Percentiles rank a stretch among this genome's conserved stretches.
These are phyloP conservation scores for Tympanopsis confertula DNA, from an alignment of 2,329 filamentous ascomycete genomes.

Conservation along the genomic window DNA sequence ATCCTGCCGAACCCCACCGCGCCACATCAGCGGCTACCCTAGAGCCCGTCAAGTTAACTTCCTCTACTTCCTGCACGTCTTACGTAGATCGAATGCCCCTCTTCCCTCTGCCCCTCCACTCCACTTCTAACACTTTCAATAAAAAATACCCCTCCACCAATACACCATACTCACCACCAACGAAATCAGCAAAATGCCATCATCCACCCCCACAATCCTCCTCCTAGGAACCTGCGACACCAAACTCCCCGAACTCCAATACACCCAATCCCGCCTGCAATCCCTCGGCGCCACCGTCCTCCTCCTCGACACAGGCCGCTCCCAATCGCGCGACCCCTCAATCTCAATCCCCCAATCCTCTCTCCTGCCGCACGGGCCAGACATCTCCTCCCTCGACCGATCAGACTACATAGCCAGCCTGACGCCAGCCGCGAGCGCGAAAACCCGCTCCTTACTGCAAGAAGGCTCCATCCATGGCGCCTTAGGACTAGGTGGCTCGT, in stretches of 20 bases:
- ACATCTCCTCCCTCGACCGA: conserved; percentile 23
- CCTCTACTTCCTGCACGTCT: no score
- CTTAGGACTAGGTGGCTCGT: conserved; percentile 38
- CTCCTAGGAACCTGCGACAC: conserved; percentile 48
- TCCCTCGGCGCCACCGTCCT: conserved; percentile 16
- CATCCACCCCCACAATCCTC: conserved; percentile 30
- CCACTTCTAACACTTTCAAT: no score
- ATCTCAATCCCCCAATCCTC: conserved; percentile 28
- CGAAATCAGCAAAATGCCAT: no score
- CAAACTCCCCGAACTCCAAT: conserved; percentile 41
- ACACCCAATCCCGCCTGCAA: conserved; percentile 30
- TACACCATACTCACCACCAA: no score
- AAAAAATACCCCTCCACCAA: no score
- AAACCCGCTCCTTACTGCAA: conserved; percentile 20
- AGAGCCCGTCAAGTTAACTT: no score
- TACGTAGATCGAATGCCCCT: no score
- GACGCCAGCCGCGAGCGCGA: conserved; percentile 23
- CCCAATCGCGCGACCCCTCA: conserved; percentile 15
- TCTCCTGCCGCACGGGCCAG: conserved; percentile 17
- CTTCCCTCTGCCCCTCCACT: no score
- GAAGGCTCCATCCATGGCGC: conserved; percentile 28
- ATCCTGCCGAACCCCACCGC: no score
- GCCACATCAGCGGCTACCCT: no score
- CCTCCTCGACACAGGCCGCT: conserved; percentile 37
- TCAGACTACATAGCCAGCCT: conserved; percentile 36